These are phyloP conservation scores for Colletotrichum musae DNA, from an alignment of 2,329 filamentous ascomycete genomes.

Conservation along the genomic window DNA sequence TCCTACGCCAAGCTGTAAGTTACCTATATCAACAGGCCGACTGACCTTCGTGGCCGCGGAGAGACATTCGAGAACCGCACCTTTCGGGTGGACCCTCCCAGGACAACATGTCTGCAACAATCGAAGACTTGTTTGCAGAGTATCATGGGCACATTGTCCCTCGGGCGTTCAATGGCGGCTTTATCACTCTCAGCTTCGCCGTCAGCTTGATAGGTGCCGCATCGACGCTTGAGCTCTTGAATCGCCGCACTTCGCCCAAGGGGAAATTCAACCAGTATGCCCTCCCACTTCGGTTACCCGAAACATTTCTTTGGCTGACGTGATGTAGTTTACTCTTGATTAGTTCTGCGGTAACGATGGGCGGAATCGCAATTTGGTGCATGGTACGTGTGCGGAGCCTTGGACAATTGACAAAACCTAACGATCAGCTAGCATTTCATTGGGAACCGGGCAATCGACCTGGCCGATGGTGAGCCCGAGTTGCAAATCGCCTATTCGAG, in stretches of 20 bases:
- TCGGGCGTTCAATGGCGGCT: conserved; percentile 68
- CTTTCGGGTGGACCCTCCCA: conserved; percentile 19
- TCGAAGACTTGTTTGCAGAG: conserved; percentile 51
- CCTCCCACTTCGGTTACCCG: neutral
- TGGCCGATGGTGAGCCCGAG: conserved; percentile 72
- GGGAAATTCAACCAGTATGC: conserved; percentile 80
- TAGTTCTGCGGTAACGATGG: conserved; percentile 78
- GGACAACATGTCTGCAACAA: conserved; percentile 33
- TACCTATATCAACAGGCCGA: conserved; percentile 26
- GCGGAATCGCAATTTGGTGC: conserved; percentile 81
- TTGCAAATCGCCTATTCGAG: conserved; percentile 83
- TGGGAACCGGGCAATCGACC: conserved; percentile 83
- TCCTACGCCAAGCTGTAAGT: conserved; percentile 27
- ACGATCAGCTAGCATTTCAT: conserved; percentile 78
- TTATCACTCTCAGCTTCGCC: conserved; percentile 80
- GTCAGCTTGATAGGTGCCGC: conserved; percentile 84
- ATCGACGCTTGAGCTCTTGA: conserved; percentile 86
- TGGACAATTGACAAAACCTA: conserved; percentile 50
- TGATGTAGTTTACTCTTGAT: conserved; percentile 70
- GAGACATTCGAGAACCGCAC: conserved; percentile 33
- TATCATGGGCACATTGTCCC: conserved; percentile 64
- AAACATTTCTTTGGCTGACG: conserved; percentile 4
- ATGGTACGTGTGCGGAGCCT: conserved; percentile 64
- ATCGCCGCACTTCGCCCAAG: conserved; percentile 78
- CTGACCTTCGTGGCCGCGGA: conserved; percentile 14